A percentile compares a stretch with the other conserved stretches of the same genome.
Evolutionary conservation across 805 yeast species (phyloP).

Genomic region (Ogataea corticis): DNA sequence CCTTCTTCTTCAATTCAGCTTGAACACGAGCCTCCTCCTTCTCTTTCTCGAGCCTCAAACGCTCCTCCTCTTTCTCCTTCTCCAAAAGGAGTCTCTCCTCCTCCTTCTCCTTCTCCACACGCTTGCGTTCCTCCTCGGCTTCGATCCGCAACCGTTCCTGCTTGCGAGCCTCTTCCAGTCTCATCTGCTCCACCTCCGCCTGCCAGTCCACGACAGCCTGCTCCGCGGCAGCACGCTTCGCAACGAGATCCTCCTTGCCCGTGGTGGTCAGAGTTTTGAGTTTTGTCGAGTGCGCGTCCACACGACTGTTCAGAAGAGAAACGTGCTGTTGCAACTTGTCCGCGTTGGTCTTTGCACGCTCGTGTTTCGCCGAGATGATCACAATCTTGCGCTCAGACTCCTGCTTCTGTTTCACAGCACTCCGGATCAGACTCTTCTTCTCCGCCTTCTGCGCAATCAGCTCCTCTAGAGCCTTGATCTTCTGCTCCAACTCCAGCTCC

Average conservation of each 20-base stretch:
- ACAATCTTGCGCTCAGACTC: slow-evolving; percentile 40
- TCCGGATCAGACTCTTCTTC: slow-evolving; percentile 31
- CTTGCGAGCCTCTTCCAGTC: slow-evolving; percentile 44
- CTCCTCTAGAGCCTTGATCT: slow-evolving; percentile 36
- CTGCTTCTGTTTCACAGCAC: slow-evolving; percentile 37
- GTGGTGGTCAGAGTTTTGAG: slow-evolving; percentile 37
- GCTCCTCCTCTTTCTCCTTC: slow-evolving; percentile 30
- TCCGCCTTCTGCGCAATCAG: slow-evolving; percentile 44
- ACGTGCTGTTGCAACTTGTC: slow-evolving; percentile 43
- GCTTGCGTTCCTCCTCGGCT: slow-evolving; percentile 39
- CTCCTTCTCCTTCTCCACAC: slow-evolving; percentile 42
- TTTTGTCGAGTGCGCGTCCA: slow-evolving; percentile 47
- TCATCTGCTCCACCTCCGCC: slow-evolving; percentile 44
- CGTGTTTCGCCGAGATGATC: slow-evolving; percentile 37
- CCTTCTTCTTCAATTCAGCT: slow-evolving; percentile 32
- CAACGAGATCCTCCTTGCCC: slow-evolving; percentile 39
- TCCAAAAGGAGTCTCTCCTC: slow-evolving; percentile 34
- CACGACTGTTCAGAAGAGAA: slow-evolving; percentile 41
- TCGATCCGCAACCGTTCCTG: slow-evolving; percentile 45
- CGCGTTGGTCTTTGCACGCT: slow-evolving; percentile 39
- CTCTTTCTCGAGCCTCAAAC: slow-evolving; percentile 22
- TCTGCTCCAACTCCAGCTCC: slow-evolving; percentile 38
- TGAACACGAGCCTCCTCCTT: slow-evolving; percentile 28
- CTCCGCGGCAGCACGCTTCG: slow-evolving; percentile 43
- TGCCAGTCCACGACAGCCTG: slow-evolving; percentile 45